Conservation (phyloP, 148 eudicot genomes). For the Camellia granthamiana region DNA sequence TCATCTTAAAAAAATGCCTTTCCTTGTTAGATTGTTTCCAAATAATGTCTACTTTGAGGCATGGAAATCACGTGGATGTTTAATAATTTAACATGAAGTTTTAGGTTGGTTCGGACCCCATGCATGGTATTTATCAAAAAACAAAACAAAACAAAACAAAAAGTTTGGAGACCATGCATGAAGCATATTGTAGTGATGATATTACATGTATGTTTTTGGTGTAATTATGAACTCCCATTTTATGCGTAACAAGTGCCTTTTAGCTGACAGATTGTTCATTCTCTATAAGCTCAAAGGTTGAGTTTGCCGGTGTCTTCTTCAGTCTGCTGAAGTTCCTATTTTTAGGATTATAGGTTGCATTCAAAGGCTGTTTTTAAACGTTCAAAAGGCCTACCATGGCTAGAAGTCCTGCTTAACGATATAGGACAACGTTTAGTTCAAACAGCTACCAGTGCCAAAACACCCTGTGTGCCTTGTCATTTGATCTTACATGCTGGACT, state of each 20-base stretch:
- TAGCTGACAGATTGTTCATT: background rate
- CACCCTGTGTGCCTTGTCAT: background rate
- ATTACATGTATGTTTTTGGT: background rate
- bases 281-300: background rate
- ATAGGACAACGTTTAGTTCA: background rate
- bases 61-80: background rate
- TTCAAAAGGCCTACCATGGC: background rate
- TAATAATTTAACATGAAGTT: background rate
- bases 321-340: background rate
- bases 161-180: too few species aligned
- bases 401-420: background rate
- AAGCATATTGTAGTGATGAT: background rate
- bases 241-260: background rate
- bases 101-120: background rate
- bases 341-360: background rate
- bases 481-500: background rate
- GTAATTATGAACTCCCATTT: background rate
- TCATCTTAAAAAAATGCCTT: background rate
- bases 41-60: background rate
- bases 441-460: background rate
- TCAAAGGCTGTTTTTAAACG: background rate
- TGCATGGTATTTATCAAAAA: too few species aligned
- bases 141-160: too few species aligned
- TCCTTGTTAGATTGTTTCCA: background rate
- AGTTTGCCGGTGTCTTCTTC: background rate